Conservation (phyloP, 2,329 filamentous ascomycete species). For the Penicillium concentricum region DNA sequence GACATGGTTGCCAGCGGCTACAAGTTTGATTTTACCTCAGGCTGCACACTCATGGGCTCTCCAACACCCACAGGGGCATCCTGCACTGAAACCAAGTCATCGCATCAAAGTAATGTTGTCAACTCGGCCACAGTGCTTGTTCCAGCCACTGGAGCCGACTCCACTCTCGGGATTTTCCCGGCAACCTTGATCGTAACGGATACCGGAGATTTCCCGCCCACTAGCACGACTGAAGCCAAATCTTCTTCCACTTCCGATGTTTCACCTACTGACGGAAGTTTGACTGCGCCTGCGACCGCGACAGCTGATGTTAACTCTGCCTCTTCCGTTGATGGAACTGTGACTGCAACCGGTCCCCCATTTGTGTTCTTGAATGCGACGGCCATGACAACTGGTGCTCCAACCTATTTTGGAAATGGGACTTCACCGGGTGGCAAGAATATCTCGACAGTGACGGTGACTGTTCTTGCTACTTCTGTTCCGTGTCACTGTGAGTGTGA, state of each 20-base stretch:
- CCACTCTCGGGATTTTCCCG: not conserved
- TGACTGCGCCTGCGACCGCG: not conserved
- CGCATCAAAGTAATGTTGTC: not conserved
- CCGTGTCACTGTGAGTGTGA: conserved; percentile 2
- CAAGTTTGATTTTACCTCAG: conserved; percentile 2
- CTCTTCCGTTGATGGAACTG: not conserved
- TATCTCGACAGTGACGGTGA: not conserved
- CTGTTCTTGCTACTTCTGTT: not conserved
- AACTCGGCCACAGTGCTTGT: not conserved
- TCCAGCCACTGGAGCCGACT: not conserved
- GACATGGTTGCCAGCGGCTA: not conserved
- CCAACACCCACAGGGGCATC: not conserved
- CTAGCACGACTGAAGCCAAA: not conserved
- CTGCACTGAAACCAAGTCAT: not conserved
- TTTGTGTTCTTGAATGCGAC: not conserved
- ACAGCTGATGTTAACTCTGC: not conserved
- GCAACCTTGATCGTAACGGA: conserved; percentile 3
- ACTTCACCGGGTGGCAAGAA: not conserved
- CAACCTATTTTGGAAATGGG: not conserved
- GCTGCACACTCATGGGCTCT: not conserved
- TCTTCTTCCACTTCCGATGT: not conserved
- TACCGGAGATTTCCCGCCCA: not conserved
- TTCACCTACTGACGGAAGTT: not conserved
- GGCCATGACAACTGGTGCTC: not conserved
- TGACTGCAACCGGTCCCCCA: too few species aligned